These are phyloP conservation scores for Mycena vulgaris DNA, from an alignment of 768 basidiomycete species.

Conservation along the genomic window DNA sequence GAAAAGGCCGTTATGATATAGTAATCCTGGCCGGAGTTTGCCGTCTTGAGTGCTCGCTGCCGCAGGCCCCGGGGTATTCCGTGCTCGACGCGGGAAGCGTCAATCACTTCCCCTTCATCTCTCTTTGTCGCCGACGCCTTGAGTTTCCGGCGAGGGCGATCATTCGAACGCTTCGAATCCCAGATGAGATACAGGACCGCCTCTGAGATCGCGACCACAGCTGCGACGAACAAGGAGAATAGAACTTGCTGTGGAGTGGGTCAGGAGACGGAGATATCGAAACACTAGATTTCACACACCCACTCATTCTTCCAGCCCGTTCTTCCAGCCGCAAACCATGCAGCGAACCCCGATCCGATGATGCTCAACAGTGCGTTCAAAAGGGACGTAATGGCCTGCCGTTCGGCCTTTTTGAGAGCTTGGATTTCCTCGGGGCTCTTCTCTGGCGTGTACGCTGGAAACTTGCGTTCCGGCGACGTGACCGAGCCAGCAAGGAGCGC, in stretches of 20 bases:
- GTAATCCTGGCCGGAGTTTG: neutral
- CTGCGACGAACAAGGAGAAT: slow-evolving; percentile 71
- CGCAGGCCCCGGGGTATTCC: slow-evolving; percentile 31
- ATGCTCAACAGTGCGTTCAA: slow-evolving; percentile 83
- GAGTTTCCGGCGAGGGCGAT: slow-evolving; percentile 39
- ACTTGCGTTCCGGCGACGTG: slow-evolving; percentile 84
- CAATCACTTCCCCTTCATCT: slow-evolving; percentile 50
- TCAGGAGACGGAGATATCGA: slow-evolving; percentile 22
- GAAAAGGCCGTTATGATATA: slow-evolving; percentile 39
- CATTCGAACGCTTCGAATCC: slow-evolving; percentile 64
- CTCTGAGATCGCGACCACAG: slow-evolving; percentile 81
- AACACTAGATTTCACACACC: slow-evolving; percentile 62
- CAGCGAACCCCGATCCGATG: slow-evolving; percentile 73
- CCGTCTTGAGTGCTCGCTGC: slow-evolving; percentile 21
- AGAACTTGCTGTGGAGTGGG: slow-evolving; percentile 65
- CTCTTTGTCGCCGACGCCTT: slow-evolving; percentile 49
- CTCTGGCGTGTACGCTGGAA: slow-evolving; percentile 66
- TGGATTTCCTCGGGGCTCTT: slow-evolving; percentile 64
- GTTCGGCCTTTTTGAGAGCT: slow-evolving; percentile 65
- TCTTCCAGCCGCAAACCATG: slow-evolving; percentile 80
- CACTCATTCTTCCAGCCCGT: slow-evolving; percentile 81
- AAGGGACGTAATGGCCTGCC: slow-evolving; percentile 77
- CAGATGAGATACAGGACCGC: slow-evolving; percentile 81
- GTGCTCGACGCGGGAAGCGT: slow-evolving; percentile 33
- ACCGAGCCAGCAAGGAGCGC: slow-evolving; percentile 83